Conservation (phyloP, 805 yeast genomes). For the Gaillardinia entomophila region DNA sequence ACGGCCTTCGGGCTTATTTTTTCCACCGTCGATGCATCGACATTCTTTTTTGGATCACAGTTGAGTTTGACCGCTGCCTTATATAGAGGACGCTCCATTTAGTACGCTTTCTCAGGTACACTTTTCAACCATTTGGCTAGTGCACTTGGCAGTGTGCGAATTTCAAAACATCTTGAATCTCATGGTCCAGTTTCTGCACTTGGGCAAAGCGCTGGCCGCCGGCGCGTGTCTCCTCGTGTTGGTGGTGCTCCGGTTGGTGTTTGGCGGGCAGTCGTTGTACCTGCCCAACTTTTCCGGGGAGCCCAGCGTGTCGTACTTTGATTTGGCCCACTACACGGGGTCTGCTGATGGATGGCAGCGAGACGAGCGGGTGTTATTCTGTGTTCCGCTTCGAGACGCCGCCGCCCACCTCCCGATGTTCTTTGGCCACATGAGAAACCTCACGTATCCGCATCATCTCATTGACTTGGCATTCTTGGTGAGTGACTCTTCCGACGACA, state of each 20-base stretch:
- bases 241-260: constrained; percentile 8
- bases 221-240: neutral
- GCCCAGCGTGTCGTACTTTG: constrained; percentile 59
- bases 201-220: neutral
- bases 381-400: constrained; percentile 92
- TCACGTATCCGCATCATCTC: constrained; percentile 82
- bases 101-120: too few relatives aligned
- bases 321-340: constrained; percentile 61
- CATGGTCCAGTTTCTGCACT: too few relatives aligned
- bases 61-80: too few relatives aligned
- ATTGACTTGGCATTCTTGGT: constrained; percentile 82
- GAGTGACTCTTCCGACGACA: constrained; percentile 85
- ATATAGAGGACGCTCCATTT: too few relatives aligned
- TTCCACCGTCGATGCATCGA: too few relatives aligned
- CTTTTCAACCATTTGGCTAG: too few relatives aligned
- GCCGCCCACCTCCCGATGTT: constrained; percentile 86
- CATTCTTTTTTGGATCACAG: too few relatives aligned
- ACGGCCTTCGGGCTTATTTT: too few relatives aligned
- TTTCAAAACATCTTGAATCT: too few relatives aligned
- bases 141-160: too few relatives aligned
- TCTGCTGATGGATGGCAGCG: constrained; percentile 72
- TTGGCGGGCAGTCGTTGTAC: constrained; percentile 13
- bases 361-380: constrained; percentile 72
- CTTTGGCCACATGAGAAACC: constrained; percentile 70
- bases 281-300: constrained; percentile 24